phyloP scores from a whole-genome alignment of 371 early-diverging fungal genomes.

The Rhizomucor pusillus region DNA sequence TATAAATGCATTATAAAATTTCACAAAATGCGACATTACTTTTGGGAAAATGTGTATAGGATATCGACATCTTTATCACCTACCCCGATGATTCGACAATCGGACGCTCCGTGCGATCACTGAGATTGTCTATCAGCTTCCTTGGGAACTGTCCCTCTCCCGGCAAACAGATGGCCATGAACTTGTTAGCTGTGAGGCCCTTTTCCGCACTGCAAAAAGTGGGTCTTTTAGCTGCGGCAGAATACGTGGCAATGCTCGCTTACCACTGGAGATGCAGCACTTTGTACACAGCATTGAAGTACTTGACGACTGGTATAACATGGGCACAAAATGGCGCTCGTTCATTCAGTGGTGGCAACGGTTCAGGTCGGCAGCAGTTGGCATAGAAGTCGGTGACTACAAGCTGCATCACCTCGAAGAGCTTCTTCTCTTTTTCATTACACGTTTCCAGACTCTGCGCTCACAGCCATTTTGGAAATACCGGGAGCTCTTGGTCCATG shows the following conservation, averaged over 20 bases:
- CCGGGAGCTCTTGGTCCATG: slow-evolving; percentile 4
- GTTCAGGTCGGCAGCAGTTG: slow-evolving; percentile 16
- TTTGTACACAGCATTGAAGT: slow-evolving; percentile 15
- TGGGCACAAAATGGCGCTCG: slow-evolving; percentile 16
- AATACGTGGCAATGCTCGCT: background rate
- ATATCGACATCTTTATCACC: background rate
- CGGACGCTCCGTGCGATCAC: slow-evolving; percentile 7
- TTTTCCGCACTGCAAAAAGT: slow-evolving; percentile 9
- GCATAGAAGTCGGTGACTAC: slow-evolving; percentile 16
- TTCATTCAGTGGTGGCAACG: slow-evolving; percentile 11
- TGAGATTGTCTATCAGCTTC: slow-evolving; percentile 4
- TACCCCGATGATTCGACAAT: slow-evolving; percentile 13
- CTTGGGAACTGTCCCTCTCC: slow-evolving; percentile 2
- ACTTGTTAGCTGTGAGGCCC: slow-evolving; percentile 3
- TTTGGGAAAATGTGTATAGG: no score
- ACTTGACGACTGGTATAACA: slow-evolving; percentile 23
- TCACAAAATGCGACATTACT: no score
- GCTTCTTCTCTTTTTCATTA: background rate
- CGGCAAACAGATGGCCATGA: slow-evolving; percentile 6
- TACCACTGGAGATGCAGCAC: slow-evolving; percentile 7
- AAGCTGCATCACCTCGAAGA: slow-evolving; percentile 1
- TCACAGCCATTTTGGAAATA: slow-evolving; percentile 4
- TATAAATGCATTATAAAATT: no score
- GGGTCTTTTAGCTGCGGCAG: background rate
- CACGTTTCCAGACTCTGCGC: slow-evolving; percentile 1